These are phyloP conservation scores for Aurifilum marmelostoma DNA, from an alignment of 2,329 filamentous ascomycete genomes.

Conservation along the genomic window DNA sequence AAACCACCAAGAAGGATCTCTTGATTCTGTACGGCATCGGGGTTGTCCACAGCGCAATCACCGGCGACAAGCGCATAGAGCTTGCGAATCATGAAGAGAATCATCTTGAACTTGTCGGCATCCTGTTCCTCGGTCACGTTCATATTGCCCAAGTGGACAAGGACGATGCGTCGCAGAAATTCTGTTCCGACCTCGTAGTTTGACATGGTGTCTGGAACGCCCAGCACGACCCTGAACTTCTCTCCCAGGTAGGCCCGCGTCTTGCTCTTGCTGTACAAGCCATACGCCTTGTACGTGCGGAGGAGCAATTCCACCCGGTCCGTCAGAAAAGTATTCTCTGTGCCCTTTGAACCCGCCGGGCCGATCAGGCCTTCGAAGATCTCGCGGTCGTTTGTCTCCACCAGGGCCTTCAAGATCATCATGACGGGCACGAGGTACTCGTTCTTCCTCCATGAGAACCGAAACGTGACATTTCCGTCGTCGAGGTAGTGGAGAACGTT, in stretches of 20 bases:
- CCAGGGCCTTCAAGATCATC: slow-evolving; percentile 94
- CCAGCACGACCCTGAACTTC: slow-evolving; percentile 88
- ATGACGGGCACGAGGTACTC: slow-evolving; percentile 95
- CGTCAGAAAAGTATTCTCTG: slow-evolving; percentile 89
- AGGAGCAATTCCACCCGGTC: slow-evolving; percentile 91
- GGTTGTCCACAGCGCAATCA: slow-evolving; percentile 92
- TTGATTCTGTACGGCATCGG: slow-evolving; percentile 94
- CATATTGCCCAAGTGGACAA: slow-evolving; percentile 87
- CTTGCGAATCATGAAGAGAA: slow-evolving; percentile 96
- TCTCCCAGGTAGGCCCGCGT: slow-evolving; percentile 85
- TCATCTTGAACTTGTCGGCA: slow-evolving; percentile 88
- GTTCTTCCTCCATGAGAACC: slow-evolving; percentile 97
- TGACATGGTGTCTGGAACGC: slow-evolving; percentile 79
- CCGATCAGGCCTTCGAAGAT: slow-evolving; percentile 95
- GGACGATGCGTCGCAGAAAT: slow-evolving; percentile 85
- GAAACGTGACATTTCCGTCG: slow-evolving; percentile 94
- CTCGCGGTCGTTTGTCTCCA: slow-evolving; percentile 95
- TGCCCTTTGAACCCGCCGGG: slow-evolving; percentile 71
- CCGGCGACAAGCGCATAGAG: slow-evolving; percentile 91
- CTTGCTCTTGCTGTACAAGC: slow-evolving; percentile 77
- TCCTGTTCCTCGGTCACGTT: slow-evolving; percentile 85
- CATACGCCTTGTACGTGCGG: slow-evolving; percentile 90
- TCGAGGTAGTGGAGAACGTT: slow-evolving; percentile 95
- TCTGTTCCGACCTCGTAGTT: slow-evolving; percentile 90
- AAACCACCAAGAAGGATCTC: slow-evolving; percentile 93